A percentile compares a stretch with the other conserved stretches of the same genome.
These are phyloP conservation scores for Pichia ethanolica DNA, from an alignment of 805 yeast species.

Conservation along the genomic window DNA sequence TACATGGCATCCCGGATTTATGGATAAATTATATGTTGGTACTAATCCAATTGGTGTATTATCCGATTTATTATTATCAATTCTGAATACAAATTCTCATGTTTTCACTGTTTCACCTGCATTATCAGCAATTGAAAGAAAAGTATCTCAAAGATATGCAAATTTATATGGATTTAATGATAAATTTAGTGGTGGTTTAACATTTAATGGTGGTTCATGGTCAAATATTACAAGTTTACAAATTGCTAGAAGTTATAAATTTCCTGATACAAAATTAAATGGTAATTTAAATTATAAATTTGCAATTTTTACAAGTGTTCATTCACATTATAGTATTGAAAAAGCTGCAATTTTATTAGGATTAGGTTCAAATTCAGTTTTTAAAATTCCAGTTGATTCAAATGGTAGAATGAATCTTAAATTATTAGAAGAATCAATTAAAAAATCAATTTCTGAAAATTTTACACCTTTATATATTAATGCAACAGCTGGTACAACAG, in stretches of 20 bases:
- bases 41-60: slow-evolving; percentile 79
- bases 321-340: slow-evolving; percentile 73
- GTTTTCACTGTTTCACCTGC: slow-evolving; percentile 83
- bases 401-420: slow-evolving; percentile 51
- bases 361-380: slow-evolving; percentile 53
- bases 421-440: slow-evolving; percentile 40
- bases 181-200: slow-evolving; percentile 65
- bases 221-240: slow-evolving; percentile 75
- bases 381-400: slow-evolving; percentile 51
- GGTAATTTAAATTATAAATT: slow-evolving; percentile 52
- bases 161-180: slow-evolving; percentile 50
- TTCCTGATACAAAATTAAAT: slow-evolving; percentile 57
- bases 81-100: slow-evolving; percentile 77
- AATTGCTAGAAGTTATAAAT: slow-evolving; percentile 59
- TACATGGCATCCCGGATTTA: slow-evolving; percentile 82
- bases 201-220: slow-evolving; percentile 85
- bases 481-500: slow-evolving; percentile 88
- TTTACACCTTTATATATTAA: slow-evolving; percentile 66
- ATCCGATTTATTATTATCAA: slow-evolving; percentile 58
- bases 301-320: slow-evolving; percentile 64
- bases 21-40: slow-evolving; percentile 80
- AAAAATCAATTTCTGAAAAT: slow-evolving; percentile 40
- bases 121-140: slow-evolving; percentile 65
- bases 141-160: slow-evolving; percentile 63
- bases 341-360: slow-evolving; percentile 77